phyloP scores from a whole-genome alignment of 192 early-diverging fungal species.

The Backusella morwellensis region DNA sequence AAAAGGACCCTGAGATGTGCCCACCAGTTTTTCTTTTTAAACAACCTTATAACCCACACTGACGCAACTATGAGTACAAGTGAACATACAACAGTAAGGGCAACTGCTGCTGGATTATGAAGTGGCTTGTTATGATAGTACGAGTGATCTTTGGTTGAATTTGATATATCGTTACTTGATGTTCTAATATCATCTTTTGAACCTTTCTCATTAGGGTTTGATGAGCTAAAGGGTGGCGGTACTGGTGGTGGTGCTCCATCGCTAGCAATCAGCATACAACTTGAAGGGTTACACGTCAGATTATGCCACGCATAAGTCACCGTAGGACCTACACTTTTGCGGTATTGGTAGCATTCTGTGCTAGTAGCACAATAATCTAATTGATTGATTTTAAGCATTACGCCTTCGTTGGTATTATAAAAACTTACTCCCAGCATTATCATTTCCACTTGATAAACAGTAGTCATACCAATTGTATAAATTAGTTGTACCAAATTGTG shows the following conservation, averaged over 20 bases:
- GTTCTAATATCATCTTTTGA: background rate
- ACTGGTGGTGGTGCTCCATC: conserved; percentile 15
- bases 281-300: conserved; percentile 15
- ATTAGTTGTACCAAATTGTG: conserved; percentile 13
- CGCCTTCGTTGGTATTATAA: background rate
- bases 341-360: conserved; percentile 25
- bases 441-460: conserved; percentile 24
- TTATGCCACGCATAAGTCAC: conserved; percentile 20
- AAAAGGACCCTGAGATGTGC: background rate
- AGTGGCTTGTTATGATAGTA: background rate
- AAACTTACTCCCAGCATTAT: conserved; percentile 17
- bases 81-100: background rate
- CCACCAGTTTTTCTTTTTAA: background rate
- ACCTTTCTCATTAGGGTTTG: background rate
- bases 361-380: conserved; percentile 24
- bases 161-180: background rate
- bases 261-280: conserved; percentile 4
- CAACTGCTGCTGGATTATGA: conserved; percentile 5
- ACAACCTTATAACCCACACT: background rate
- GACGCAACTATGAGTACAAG: background rate
- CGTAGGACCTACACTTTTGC: background rate
- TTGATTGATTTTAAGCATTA: background rate
- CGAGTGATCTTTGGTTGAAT: background rate
- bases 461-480: conserved; percentile 22
- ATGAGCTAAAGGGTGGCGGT: background rate